Conservation (phyloP, 148 eudicot genomes). For the Silene latifolia region DNA sequence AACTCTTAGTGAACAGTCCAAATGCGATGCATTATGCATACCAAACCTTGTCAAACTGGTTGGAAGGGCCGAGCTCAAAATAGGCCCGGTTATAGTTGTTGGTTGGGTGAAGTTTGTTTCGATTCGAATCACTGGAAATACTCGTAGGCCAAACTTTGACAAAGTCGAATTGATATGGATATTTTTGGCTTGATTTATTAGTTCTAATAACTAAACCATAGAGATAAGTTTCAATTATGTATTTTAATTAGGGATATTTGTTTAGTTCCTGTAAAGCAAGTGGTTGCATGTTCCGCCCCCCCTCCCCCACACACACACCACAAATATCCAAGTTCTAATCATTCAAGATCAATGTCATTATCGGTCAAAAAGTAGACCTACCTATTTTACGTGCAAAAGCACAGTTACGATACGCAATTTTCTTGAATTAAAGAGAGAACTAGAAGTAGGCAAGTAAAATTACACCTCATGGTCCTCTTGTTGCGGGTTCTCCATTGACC, state of each 20-base stretch:
- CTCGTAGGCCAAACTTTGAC: not conserved
- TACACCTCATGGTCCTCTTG: not conserved
- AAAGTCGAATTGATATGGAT: not conserved
- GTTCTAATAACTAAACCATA: too few species aligned
- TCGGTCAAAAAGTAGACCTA: not conserved
- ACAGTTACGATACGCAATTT: not conserved
- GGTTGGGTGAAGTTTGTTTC: not conserved
- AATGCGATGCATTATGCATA: not conserved
- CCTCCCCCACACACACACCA: not conserved
- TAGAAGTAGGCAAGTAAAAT: not conserved
- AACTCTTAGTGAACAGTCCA: not conserved
- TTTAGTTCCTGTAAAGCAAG: not conserved
- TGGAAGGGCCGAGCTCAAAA: too few species aligned
- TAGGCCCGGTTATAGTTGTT: too few species aligned
- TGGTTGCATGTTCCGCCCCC: not conserved
- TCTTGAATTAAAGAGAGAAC: not conserved
- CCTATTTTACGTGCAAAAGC: constrained; percentile 7
- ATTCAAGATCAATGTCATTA: not conserved
- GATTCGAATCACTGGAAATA: not conserved
- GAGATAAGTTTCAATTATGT: not conserved
- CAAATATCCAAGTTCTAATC: not conserved
- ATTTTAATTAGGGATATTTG: not conserved
- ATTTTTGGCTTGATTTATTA: too few species aligned
- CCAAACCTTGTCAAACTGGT: not conserved
- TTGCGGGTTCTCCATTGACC: not conserved